These are phyloP conservation scores for Saxispiralis lemnorum DNA, from an alignment of 495 filamentous ascomycete genomes.

Conservation along the genomic window DNA sequence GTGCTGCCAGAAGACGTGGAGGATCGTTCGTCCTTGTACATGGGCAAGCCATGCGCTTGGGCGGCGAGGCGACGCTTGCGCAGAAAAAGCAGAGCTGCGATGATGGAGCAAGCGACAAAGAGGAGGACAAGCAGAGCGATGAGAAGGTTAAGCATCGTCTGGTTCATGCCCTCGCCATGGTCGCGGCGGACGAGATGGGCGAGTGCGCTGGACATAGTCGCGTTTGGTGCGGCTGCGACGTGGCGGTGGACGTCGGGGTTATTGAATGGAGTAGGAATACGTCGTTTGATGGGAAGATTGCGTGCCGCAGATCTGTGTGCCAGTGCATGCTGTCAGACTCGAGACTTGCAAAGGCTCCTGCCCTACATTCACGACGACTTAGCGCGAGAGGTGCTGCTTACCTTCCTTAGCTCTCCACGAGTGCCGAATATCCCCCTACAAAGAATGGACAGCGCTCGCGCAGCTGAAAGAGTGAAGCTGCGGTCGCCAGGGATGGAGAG, in stretches of 20 bases:
- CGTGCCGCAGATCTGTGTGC: no score
- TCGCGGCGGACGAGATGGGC: slow-evolving; percentile 26
- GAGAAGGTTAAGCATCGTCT: slow-evolving; percentile 50
- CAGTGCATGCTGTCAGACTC: no score
- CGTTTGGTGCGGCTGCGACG: not conserved
- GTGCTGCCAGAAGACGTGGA: slow-evolving; percentile 17
- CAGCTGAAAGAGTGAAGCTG: slow-evolving; percentile 82
- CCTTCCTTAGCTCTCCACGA: no score
- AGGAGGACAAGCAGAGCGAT: slow-evolving; percentile 65
- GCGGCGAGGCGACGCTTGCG: slow-evolving; percentile 42
- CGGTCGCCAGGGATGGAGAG: slow-evolving; percentile 26
- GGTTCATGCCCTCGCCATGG: slow-evolving; percentile 27
- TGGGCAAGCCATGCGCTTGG: slow-evolving; percentile 32
- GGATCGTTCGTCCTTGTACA: slow-evolving; percentile 36
- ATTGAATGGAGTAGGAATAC: no score
- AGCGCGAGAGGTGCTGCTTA: no score
- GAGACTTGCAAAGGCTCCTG: no score
- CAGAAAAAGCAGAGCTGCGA: slow-evolving; percentile 50
- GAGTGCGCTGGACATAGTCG: slow-evolving; percentile 13
- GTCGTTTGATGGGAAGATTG: no score
- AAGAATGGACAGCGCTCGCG: slow-evolving; percentile 37
- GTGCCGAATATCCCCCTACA: slow-evolving; percentile 4
- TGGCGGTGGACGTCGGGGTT: not conserved
- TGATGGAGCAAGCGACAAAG: slow-evolving; percentile 46
- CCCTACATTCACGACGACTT: no score